These are phyloP conservation scores for Carex scoparia DNA, from an alignment of 176 grass and related monocot species.

Conservation along the genomic window DNA sequence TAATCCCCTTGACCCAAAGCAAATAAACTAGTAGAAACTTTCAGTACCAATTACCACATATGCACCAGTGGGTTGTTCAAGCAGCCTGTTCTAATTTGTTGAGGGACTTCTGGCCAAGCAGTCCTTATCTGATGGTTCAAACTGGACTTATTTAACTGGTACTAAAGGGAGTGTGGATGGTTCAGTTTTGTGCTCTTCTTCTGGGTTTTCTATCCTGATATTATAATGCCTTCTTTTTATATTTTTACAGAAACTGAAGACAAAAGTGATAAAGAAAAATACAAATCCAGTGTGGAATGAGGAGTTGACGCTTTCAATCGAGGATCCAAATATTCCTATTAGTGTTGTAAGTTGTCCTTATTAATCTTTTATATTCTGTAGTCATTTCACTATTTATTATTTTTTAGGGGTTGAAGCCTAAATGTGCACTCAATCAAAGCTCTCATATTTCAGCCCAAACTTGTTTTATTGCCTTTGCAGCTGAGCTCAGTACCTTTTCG, in stretches of 20 bases:
- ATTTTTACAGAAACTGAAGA: conserved; percentile 32
- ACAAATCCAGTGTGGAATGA: conserved; percentile 41
- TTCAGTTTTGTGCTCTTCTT: not conserved
- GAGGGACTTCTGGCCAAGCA: not conserved
- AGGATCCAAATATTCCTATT: conserved; percentile 31
- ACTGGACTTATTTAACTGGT: not conserved
- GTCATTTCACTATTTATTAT: not conserved
- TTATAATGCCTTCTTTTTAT: conserved; percentile 3
- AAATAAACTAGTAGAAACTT: not conserved
- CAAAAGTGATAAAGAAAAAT: conserved; percentile 26
- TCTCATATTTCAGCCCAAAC: not conserved
- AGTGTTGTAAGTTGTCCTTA: conserved; percentile 26
- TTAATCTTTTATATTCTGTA: not conserved
- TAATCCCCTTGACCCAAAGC: not conserved
- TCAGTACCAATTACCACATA: not conserved
- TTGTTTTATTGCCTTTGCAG: not conserved
- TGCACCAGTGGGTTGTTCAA: not conserved
- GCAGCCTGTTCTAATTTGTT: not conserved
- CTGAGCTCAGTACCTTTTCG: not conserved
- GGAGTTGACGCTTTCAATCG: conserved; percentile 36
- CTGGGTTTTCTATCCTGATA: not conserved
- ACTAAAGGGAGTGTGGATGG: not conserved
- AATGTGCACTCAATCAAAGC: not conserved
- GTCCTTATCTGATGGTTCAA: not conserved
- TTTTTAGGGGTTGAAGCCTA: not conserved